Evolutionary conservation across 1,284 basidiomycete genomes (phyloP).

Genomic region (Schizophyllum amplum): DNA sequence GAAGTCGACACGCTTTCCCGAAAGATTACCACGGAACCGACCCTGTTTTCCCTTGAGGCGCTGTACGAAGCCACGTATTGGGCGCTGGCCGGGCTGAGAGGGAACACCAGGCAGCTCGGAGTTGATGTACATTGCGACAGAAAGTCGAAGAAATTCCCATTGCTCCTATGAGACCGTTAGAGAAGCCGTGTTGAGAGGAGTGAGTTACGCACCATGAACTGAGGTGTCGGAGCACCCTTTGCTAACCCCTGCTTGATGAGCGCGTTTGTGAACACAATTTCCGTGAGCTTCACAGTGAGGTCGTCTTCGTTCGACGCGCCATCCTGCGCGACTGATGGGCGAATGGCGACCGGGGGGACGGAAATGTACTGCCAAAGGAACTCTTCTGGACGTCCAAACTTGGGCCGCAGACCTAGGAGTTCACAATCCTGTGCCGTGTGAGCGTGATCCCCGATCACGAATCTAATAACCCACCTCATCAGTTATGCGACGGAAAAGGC

Average conservation of each 20-base stretch:
- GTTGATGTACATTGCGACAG: slow-evolving; percentile 97
- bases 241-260: slow-evolving; percentile 87
- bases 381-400: slow-evolving; percentile 90
- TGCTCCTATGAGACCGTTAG: slow-evolving; percentile 58
- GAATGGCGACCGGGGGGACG: slow-evolving; percentile 95
- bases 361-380: slow-evolving; percentile 99
- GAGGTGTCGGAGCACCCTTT: slow-evolving; percentile 82
- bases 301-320: slow-evolving; percentile 98
- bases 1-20: slow-evolving; percentile 99
- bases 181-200: slow-evolving; percentile 6
- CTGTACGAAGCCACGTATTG: slow-evolving; percentile 96
- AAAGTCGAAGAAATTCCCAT: slow-evolving; percentile 96
- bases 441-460: not conserved
- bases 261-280: slow-evolving; percentile 94
- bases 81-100: slow-evolving; percentile 78
- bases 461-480: slow-evolving; percentile 59
- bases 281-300: slow-evolving; percentile 93
- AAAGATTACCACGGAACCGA: slow-evolving; percentile 96
- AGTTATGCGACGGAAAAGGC: slow-evolving; percentile 89
- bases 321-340: slow-evolving; percentile 96
- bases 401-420: slow-evolving; percentile 84
- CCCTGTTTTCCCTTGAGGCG: slow-evolving; percentile 98
- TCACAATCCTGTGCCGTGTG: slow-evolving; percentile 75
- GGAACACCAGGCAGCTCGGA: slow-evolving; percentile 94
- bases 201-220: slow-evolving; percentile 67